phyloP scores from a whole-genome alignment of 1,284 basidiomycete genomes.

The Moesziomyces parantarcticus region DNA sequence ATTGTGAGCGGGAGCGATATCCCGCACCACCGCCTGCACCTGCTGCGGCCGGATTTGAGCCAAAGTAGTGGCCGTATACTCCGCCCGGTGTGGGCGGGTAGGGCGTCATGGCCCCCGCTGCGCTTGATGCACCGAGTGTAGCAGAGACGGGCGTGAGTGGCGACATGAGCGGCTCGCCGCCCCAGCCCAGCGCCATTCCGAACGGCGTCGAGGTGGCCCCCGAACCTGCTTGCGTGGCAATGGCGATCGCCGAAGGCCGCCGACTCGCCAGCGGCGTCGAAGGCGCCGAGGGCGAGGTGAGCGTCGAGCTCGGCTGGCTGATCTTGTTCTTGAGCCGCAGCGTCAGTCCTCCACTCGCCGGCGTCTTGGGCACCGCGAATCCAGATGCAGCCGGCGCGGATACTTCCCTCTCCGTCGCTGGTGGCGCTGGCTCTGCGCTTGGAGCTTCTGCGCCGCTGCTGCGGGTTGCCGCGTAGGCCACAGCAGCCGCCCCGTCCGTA shows the following conservation, averaged over 20 bases:
- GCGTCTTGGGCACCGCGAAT: slow-evolving; percentile 31
- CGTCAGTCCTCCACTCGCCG: slow-evolving; percentile 29
- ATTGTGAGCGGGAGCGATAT: slow-evolving; percentile 27
- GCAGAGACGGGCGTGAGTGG: slow-evolving; percentile 33
- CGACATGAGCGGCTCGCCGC: slow-evolving; percentile 41
- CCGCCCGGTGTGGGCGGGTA: slow-evolving; percentile 36
- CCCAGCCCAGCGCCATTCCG: slow-evolving; percentile 31
- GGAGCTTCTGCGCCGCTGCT: not conserved
- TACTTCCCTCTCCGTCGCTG: not conserved
- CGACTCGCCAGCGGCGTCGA: slow-evolving; percentile 27
- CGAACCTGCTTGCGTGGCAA: slow-evolving; percentile 2
- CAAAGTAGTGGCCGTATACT: slow-evolving; percentile 40
- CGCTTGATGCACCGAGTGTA: not conserved
- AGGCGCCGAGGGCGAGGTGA: slow-evolving; percentile 21
- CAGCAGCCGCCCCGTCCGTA: slow-evolving; percentile 51
- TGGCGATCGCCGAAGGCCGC: slow-evolving; percentile 5
- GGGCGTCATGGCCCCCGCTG: slow-evolving; percentile 14
- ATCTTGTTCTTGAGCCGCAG: slow-evolving; percentile 41
- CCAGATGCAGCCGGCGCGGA: slow-evolving; percentile 6
- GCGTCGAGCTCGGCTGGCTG: slow-evolving; percentile 16
- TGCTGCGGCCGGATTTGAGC: slow-evolving; percentile 10
- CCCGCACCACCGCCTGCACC: slow-evolving; percentile 6
- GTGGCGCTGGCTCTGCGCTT: not conserved
- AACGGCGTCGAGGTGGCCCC: slow-evolving; percentile 13
- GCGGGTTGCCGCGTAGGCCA: slow-evolving; percentile 22